Base-by-base conservation (phyloP, 2,329 filamentous ascomycete species). In the Aureobasidium leucospermi region DNA sequence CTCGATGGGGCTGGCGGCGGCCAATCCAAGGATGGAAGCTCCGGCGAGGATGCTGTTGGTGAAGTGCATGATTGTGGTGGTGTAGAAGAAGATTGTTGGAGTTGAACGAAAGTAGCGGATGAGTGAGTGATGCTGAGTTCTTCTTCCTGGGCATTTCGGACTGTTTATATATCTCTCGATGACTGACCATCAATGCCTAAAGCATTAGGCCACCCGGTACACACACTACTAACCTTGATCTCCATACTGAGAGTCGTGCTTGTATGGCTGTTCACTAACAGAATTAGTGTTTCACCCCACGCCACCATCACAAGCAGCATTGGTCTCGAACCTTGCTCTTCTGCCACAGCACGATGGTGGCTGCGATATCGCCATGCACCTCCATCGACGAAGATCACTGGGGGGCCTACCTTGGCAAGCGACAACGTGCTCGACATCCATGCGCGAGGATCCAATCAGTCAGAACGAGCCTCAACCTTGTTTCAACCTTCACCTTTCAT, bases 271-370 rank as follows among this genome's bases (percentile, higher is more conserved):
- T 36, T 13, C 13, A 36, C 34, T 23, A 32, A 53, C 38, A 53
- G 32, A n/a, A 19, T 53, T 53, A 23, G n/a, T 38, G 49, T 53
- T 53, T 53, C 49, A 53, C 28, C n/a, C 23, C 38, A 32, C 49
- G 49, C 49, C 38, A 42, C 43, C 49, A 53, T 4, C 49, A 23
- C 28, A n/a, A 53, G 13, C 43, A 23, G 43, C 48, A 39, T 11
- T 6, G 6, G 16, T 13, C 32, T 51, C 32, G 47, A 36, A 48
- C 29, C 15, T 5, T 39, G 46, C 9, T 6, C 31, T 28, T 31
- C 47, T 38, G 3, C 2, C 11, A 34, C 13, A 48, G 29, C 6
- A 9, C 10, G 32, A 4, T 4, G 11, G 11, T 19, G 32, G 32
- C 47, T 39, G 48, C 48, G 48, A 42, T 4, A 19, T 52, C 49